Conservation (phyloP, 495 filamentous ascomycete genomes). For the Xylaria flabelliformis region DNA sequence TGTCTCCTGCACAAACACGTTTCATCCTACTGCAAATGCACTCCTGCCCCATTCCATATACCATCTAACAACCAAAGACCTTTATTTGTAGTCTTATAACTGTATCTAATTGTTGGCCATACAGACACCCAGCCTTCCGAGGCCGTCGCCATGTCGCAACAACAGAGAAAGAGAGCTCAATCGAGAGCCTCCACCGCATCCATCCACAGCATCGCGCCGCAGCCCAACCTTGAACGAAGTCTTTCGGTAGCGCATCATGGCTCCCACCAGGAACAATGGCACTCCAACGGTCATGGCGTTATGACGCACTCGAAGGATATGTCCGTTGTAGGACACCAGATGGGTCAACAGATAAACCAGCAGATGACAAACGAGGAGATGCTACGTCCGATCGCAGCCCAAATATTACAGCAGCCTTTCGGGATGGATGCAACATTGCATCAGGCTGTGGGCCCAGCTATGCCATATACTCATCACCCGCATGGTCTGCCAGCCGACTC, state of each 20-base stretch:
- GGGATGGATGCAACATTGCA: slow-evolving; percentile 59
- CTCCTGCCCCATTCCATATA: not conserved
- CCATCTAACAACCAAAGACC: not conserved
- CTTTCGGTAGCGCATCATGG: slow-evolving; percentile 56
- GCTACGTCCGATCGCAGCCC: slow-evolving; percentile 59
- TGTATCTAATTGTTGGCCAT: slow-evolving; percentile 28
- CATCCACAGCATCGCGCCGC: slow-evolving; percentile 71
- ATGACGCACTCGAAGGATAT: slow-evolving; percentile 50
- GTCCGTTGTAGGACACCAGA: slow-evolving; percentile 40
- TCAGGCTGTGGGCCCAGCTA: slow-evolving; percentile 54
- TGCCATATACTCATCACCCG: slow-evolving; percentile 59
- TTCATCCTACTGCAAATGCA: not conserved
- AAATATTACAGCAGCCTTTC: slow-evolving; percentile 59
- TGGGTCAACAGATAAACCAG: slow-evolving; percentile 26
- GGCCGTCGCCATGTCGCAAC: slow-evolving; percentile 37
- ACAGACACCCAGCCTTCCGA: slow-evolving; percentile 33
- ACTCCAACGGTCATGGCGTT: slow-evolving; percentile 50
- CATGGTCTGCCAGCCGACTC: slow-evolving; percentile 57
- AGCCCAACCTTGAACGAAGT: slow-evolving; percentile 66
- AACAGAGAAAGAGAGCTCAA: slow-evolving; percentile 66
- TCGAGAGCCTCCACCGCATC: slow-evolving; percentile 90
- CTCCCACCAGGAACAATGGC: slow-evolving; percentile 62
- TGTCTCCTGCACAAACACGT: slow-evolving; percentile 9
- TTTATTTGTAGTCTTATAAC: slow-evolving; percentile 1
- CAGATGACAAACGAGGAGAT: slow-evolving; percentile 71